Evolutionary conservation across 1,284 basidiomycete genomes (phyloP), one percentile per base, ranked within the genome.

Genomic region (Vanrija pseudolonga): DNA sequence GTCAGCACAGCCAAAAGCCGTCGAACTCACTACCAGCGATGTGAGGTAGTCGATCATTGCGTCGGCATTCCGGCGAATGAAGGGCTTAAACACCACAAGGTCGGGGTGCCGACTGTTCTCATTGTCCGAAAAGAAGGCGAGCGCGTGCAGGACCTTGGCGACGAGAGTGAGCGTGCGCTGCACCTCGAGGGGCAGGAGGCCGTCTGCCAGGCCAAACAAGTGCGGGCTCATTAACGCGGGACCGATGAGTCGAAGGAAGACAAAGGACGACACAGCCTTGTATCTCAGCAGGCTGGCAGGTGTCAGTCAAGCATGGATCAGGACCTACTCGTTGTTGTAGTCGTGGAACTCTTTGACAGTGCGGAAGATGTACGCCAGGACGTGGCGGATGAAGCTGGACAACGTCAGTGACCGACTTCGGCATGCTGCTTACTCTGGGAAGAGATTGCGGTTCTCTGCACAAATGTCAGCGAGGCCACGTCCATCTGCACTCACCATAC

Each of bases 181-280:
- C 14, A 59, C 55, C 3, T 38, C 47, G 5, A 41, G 11, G 2
- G 51, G 51, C 0, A 57, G 59, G 1, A 67, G 53, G n/a, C 60
- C 64, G 47, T 56, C 51, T 1, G 65, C 53, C n/a, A 71, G 60
- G 6, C 61, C 64, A 41, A 69, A 69, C 8, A 67, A 47, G 23
- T 71, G 64, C 6, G 68, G 68, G 20, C 59, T 55, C 64, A 71
- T 66, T 14, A 71, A 40, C 5, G 67, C 67, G 6, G 68, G 68
- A 7, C 63, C 65, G 20, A 71, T 64, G 6, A 71, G 59, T 8
- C 68, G 68, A 9, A 71, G 60, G 47, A 71, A 68, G 20, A 71
- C 59, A 47, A 71, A 68, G n/a, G 63, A 67, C 6, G 68, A 67
- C 0, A 71, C 60, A 0, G 67, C 65, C 56, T 67, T 68, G 55